Base-by-base conservation (phyloP, 1,139 yeast genomes). In the Pichia sp. region DNA sequence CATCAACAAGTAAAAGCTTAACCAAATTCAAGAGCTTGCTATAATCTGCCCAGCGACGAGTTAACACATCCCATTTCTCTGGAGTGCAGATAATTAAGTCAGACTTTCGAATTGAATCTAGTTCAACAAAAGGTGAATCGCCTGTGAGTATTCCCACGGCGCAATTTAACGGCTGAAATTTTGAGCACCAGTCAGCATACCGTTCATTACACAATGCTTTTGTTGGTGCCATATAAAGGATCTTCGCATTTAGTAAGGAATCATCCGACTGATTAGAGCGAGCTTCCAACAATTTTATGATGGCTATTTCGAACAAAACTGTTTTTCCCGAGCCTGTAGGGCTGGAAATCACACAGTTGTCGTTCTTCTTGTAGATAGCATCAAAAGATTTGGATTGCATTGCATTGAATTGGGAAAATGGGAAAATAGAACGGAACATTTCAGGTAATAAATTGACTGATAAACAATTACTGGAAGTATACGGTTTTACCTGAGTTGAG, bases 271-370 rank as follows among this genome's bases (percentile, higher is more conserved):
- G 26, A 8, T 62, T 50, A 6, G 54, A 48, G 0, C 61, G 62
- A 1, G 15, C 8, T 8, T 63, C 62, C 13, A 77, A 55, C 23
- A 73, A 58, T 23, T 72, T 64, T n/a, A 79, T 59, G 1, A 80
- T 76, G 0, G 84, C 81, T 42, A 81, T 61, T 61, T 81, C 84
- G 60, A 79, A 79, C 4, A 80, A 61, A 0, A 75, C 83, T 0
- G 84, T 80, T 61, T 80, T 81, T 0, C 85, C 84, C 1, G 84
- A 78, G 0, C 85, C 84, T 0, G 84, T 78, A 0, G 85, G 85
- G 2, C 84, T 71, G 43, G 80, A 73, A 13, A 80, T 68, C 1
- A 80, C 77, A 57, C 78, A 74, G 57, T 78, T 80, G 19, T 67
- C 59, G n/a, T 67, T 62, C 1, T 64, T 51, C 3, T 69, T 60